These are phyloP conservation scores for Citrullus mucosospermus DNA, from an alignment of 306 rosid genomes.

Conservation along the genomic window DNA sequence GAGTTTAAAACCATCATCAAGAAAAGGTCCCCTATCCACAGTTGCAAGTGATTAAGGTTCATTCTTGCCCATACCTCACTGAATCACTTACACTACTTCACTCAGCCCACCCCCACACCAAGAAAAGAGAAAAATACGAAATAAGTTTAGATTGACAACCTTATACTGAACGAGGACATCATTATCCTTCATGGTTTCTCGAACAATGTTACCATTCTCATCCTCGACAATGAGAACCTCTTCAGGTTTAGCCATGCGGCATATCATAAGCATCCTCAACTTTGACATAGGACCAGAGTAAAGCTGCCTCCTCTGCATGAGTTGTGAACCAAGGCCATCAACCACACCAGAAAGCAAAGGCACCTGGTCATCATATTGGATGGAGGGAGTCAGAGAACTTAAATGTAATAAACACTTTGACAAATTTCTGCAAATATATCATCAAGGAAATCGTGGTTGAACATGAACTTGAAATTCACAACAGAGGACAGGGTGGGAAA, in stretches of 20 bases:
- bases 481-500: not conserved
- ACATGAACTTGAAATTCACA: not conserved
- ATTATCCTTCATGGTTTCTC: constrained; percentile 97
- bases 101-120: not conserved
- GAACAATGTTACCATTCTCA: constrained; percentile 96
- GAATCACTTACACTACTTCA: not conserved
- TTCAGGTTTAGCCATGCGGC: constrained; percentile 99
- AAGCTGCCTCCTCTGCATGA: constrained; percentile 74
- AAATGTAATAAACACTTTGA: not conserved
- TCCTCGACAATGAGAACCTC: constrained; percentile 98
- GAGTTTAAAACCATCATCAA: not conserved
- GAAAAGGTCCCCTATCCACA: not conserved
- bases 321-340: constrained; percentile 75
- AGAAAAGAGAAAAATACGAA: not conserved
- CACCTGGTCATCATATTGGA: constrained; percentile 30
- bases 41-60: not conserved
- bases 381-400: not conserved
- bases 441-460: not conserved
- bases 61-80: not conserved
- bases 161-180: constrained; percentile 97
- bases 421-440: not conserved
- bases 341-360: constrained; percentile 66
- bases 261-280: constrained; percentile 93
- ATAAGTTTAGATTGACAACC: constrained; percentile 28
- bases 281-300: constrained; percentile 84